These are phyloP conservation scores for Kwoniella europaea DNA, from an alignment of 768 basidiomycete species.

Conservation along the genomic window DNA sequence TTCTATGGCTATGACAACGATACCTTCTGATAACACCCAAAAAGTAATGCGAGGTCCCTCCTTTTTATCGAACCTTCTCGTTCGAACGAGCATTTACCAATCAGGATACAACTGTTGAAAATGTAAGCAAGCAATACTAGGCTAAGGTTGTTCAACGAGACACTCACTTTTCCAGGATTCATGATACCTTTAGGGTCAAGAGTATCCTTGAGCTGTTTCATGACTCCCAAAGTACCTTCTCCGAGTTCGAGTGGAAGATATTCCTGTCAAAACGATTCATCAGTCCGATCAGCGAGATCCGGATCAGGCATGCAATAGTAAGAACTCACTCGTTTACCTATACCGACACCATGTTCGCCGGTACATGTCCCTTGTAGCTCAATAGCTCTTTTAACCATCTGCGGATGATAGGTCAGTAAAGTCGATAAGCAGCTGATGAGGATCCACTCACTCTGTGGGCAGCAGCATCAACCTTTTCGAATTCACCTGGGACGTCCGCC, in stretches of 20 bases:
- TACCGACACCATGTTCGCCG: constrained; percentile 79
- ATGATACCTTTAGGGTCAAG: constrained; percentile 75
- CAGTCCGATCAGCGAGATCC: too few species aligned
- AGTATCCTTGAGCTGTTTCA: constrained; percentile 77
- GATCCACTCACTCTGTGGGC: constrained; percentile 42
- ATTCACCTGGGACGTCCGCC: constrained; percentile 37
- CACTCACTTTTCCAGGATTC: constrained; percentile 75
- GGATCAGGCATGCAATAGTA: too few species aligned
- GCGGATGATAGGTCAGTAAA: neutral
- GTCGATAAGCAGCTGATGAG: neutral
- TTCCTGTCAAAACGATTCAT: constrained; percentile 5
- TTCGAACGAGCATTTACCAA: neutral
- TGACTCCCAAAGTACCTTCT: constrained; percentile 74
- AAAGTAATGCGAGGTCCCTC: too few species aligned
- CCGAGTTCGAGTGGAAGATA: constrained; percentile 82
- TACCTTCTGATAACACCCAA: too few species aligned
- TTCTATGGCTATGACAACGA: too few species aligned
- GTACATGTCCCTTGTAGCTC: constrained; percentile 59
- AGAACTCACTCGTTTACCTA: constrained; percentile 72
- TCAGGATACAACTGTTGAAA: neutral
- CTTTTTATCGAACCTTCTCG: too few species aligned
- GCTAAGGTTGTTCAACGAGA: neutral
- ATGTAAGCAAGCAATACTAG: neutral
- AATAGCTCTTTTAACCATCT: constrained; percentile 59
- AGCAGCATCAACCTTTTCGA: constrained; percentile 44